These are phyloP conservation scores for Gossypium longicalyx DNA, from an alignment of 345 rosid genomes.

Conservation along the genomic window DNA sequence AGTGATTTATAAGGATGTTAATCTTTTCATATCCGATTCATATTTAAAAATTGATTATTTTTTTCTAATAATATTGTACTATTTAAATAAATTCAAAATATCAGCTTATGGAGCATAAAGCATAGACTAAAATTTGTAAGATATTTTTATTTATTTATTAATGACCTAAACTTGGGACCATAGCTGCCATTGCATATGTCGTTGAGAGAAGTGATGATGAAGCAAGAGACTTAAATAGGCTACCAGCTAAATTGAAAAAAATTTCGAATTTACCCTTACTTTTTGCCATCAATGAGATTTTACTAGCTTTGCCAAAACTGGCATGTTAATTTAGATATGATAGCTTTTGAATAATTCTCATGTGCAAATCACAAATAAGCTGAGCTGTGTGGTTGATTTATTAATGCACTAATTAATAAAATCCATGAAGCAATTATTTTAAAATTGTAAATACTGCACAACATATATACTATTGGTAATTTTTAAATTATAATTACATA, in stretches of 20 bases:
- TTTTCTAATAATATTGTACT: too few relatives aligned
- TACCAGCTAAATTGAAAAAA: neutral
- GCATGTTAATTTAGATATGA: neutral
- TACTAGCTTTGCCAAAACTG: neutral
- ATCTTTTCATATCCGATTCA: too few relatives aligned
- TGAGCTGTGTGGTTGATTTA: neutral
- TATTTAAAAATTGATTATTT: too few relatives aligned
- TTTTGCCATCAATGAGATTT: neutral
- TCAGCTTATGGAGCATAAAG: neutral
- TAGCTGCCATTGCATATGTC: neutral
- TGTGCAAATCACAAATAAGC: neutral
- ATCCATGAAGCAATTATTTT: neutral
- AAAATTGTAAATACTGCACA: too few relatives aligned
- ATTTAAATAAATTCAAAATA: neutral
- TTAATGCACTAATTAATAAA: neutral
- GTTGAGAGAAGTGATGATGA: neutral
- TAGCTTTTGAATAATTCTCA: neutral
- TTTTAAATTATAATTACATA: too few relatives aligned
- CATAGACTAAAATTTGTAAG: neutral
- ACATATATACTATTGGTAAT: too few relatives aligned
- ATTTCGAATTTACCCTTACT: neutral
- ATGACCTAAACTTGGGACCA: neutral
- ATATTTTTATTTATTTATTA: neutral
- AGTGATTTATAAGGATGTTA: too few relatives aligned
- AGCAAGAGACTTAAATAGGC: neutral